Conservation (phyloP, 2,329 filamentous ascomycete species). For the Mycocentrospora acerina region DNA sequence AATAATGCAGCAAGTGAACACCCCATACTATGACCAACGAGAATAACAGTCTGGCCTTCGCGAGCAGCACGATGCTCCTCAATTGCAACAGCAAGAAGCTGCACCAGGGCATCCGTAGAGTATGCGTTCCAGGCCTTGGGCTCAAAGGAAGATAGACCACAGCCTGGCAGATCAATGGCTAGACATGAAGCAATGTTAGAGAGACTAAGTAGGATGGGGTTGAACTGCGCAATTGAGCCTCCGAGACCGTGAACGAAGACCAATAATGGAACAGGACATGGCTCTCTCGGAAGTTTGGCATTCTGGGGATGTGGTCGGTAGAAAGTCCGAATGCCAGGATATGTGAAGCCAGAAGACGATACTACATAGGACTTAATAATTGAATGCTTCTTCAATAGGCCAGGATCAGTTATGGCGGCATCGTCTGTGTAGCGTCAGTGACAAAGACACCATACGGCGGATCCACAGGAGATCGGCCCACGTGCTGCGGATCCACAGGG, state of each 20-base stretch:
- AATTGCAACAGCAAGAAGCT: slow-evolving; percentile 74
- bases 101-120: slow-evolving; percentile 70
- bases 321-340: slow-evolving; percentile 78
- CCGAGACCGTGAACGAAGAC: slow-evolving; percentile 93
- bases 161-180: slow-evolving; percentile 87
- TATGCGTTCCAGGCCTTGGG: slow-evolving; percentile 77
- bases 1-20: slow-evolving; percentile 75
- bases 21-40: slow-evolving; percentile 90
- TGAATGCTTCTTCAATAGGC: slow-evolving; percentile 77
- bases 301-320: slow-evolving; percentile 79
- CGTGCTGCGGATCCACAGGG: slow-evolving; percentile 9
- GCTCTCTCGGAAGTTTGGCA: slow-evolving; percentile 73
- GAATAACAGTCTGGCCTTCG: slow-evolving; percentile 68
- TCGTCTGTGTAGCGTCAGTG: slow-evolving; percentile 31
- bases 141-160: slow-evolving; percentile 75
- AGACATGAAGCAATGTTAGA: slow-evolving; percentile 81
- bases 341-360: slow-evolving; percentile 61
- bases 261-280: slow-evolving; percentile 75
- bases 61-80: slow-evolving; percentile 68
- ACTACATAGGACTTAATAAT: slow-evolving; percentile 73
- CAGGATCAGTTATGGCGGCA: slow-evolving; percentile 66
- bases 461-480: slow-evolving; percentile 10
- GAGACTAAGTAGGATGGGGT: slow-evolving; percentile 76
- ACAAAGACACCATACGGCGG: neutral
- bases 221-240: slow-evolving; percentile 88